Evolutionary conservation across 2,329 filamentous ascomycete genomes (phyloP).

Genomic region (Exophiala oligosperma): DNA sequence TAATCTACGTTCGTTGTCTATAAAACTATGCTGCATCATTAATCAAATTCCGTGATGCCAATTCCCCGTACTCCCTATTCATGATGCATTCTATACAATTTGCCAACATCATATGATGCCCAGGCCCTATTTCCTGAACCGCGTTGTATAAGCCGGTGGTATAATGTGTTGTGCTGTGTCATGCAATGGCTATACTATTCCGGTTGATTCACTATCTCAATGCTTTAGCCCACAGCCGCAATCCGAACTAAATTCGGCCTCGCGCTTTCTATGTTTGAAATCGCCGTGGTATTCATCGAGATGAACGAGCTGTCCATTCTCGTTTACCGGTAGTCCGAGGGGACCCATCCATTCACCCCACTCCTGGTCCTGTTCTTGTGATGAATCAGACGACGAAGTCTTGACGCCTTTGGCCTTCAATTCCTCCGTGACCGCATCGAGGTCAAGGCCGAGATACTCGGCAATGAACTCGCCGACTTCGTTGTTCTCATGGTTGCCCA

Average conservation of each 20-base stretch:
- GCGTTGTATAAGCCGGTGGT: too few species aligned
- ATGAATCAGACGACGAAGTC: conserved; percentile 12
- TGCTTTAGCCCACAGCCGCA: conserved; percentile 28
- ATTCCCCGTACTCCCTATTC: too few species aligned
- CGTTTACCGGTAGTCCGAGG: conserved; percentile 39
- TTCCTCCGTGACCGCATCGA: conserved; percentile 74
- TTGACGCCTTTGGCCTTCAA: conserved; percentile 49
- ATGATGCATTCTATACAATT: background rate
- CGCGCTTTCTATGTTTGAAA: conserved; percentile 36
- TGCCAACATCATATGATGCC: background rate
- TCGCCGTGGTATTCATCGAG: conserved; percentile 48
- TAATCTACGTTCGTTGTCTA: too few species aligned
- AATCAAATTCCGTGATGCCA: conserved; percentile 56
- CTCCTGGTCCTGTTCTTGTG: conserved; percentile 9
- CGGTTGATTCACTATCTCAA: conserved; percentile 1
- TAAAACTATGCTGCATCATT: too few species aligned
- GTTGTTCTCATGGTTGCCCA: conserved; percentile 92
- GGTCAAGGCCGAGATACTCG: conserved; percentile 76
- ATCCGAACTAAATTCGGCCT: conserved; percentile 17
- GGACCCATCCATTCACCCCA: conserved; percentile 43
- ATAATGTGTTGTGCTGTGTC: too few species aligned
- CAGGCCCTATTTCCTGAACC: too few species aligned
- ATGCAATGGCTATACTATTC: too few species aligned
- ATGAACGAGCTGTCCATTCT: conserved; percentile 21
- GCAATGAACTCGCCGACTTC: conserved; percentile 82